These are phyloP conservation scores for Ceratobasidium papillatum DNA, from an alignment of 1,284 basidiomycete genomes.

Conservation along the genomic window DNA sequence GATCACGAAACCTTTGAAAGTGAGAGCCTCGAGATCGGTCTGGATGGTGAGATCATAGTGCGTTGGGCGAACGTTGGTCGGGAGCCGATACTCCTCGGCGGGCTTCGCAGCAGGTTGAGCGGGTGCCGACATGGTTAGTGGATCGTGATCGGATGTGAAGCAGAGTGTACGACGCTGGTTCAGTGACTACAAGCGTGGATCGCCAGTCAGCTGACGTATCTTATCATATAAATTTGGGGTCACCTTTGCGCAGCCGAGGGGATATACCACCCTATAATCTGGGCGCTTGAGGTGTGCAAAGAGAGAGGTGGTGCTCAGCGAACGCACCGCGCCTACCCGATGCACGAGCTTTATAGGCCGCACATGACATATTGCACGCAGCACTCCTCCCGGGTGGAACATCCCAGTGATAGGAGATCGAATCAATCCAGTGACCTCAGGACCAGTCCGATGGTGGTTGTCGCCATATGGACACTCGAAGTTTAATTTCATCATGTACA, in stretches of 20 bases:
- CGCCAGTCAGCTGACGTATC: slow-evolving; percentile 20
- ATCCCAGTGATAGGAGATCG: not conserved
- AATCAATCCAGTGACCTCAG: slow-evolving; percentile 11
- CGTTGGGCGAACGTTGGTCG: slow-evolving; percentile 73
- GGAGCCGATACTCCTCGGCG: slow-evolving; percentile 70
- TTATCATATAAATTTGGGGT: slow-evolving; percentile 3
- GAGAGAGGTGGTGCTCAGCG: not conserved
- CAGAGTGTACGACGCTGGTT: slow-evolving; percentile 25
- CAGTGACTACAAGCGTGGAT: slow-evolving; percentile 6
- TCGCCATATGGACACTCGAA: slow-evolving; percentile 17
- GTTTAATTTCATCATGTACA: slow-evolving; percentile 2
- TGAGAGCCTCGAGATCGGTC: slow-evolving; percentile 74
- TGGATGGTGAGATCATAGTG: slow-evolving; percentile 77
- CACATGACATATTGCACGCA: slow-evolving; percentile 2
- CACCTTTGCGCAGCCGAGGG: slow-evolving; percentile 8
- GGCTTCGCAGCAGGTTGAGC: slow-evolving; percentile 17
- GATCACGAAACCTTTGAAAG: slow-evolving; percentile 81
- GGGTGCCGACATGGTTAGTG: slow-evolving; percentile 30
- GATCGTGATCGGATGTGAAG: slow-evolving; percentile 36
- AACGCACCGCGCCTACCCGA: not conserved
- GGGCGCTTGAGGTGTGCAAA: not conserved
- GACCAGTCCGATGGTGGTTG: not conserved
- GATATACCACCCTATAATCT: not conserved
- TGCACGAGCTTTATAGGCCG: slow-evolving; percentile 16
- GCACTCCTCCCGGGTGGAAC: slow-evolving; percentile 20